Evolutionary conservation across 208 protist genomes (phyloP).

Genomic region (Ichthyophonus hoferi): DNA sequence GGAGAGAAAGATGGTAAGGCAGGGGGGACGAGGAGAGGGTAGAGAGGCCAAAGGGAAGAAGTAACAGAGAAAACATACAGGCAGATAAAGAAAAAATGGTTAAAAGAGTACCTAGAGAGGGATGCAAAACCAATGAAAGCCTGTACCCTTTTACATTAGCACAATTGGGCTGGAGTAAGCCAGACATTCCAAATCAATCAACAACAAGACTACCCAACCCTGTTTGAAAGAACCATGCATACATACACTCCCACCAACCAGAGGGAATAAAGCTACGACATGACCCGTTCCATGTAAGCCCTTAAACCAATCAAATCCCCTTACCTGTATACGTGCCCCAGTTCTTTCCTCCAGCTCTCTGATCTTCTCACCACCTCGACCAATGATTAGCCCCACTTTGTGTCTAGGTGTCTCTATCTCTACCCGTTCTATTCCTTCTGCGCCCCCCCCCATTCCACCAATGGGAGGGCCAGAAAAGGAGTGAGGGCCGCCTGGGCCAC

Average conservation of each 20-base stretch:
- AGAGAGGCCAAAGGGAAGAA: neutral
- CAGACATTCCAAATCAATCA: too few species aligned
- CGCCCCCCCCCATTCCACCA: neutral
- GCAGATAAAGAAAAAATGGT: neutral
- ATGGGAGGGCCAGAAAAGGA: neutral
- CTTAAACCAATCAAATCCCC: too few species aligned
- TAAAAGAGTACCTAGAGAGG: too few species aligned
- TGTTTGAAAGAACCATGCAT: too few species aligned
- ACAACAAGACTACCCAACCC: too few species aligned
- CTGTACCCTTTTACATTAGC: too few species aligned
- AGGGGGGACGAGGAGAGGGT: neutral
- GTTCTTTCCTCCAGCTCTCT: conserved; percentile 2
- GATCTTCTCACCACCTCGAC: conserved; percentile 35
- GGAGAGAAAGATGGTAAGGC: neutral
- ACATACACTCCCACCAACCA: too few species aligned
- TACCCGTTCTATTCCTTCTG: neutral
- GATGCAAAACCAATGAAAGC: too few species aligned
- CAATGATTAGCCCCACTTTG: conserved; percentile 29
- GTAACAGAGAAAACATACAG: neutral
- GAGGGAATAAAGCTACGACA: too few species aligned
- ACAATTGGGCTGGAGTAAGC: too few species aligned
- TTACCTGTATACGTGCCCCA: conserved; percentile 27
- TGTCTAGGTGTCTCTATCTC: neutral
- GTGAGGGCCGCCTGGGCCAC: too few species aligned
- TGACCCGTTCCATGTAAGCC: too few species aligned